Conservation (phyloP, 306 rosid genomes). For the Glycine tomentella region DNA sequence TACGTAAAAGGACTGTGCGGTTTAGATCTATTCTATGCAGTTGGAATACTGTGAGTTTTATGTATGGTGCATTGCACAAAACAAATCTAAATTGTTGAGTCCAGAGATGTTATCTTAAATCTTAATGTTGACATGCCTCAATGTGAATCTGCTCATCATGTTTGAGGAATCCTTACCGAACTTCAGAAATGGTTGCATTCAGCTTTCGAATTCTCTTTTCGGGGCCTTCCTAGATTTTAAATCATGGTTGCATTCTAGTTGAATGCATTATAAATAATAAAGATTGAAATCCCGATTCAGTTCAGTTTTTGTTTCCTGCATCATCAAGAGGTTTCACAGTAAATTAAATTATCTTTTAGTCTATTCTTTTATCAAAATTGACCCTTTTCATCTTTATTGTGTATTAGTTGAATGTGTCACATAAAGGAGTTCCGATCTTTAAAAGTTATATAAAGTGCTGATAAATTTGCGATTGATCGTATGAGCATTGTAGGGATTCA, state of each 20-base stretch:
- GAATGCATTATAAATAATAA: too few relatives aligned
- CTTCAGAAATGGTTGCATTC: neutral
- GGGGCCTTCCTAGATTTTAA: neutral
- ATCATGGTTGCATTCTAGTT: too few relatives aligned
- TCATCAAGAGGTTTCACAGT: neutral
- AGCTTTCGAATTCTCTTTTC: neutral
- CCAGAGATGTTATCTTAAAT: too few relatives aligned
- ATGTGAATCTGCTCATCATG: neutral
- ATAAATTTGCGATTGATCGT: neutral
- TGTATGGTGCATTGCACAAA: conserved; percentile 11
- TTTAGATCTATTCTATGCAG: neutral
- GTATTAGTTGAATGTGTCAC: neutral
- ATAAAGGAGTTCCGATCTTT: neutral
- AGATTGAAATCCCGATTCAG: neutral
- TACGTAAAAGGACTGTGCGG: neutral
- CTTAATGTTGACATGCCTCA: neutral
- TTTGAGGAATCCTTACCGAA: neutral
- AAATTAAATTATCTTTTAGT: neutral
- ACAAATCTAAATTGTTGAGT: neutral
- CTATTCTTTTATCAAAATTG: too few relatives aligned
- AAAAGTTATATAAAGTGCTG: neutral
- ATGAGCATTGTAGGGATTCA: too few relatives aligned
- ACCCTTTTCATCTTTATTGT: too few relatives aligned
- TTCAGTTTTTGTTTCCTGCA: neutral
- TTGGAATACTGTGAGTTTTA: neutral